Conservation (phyloP, 2,329 filamentous ascomycete genomes). For the Calonectria multiphialidica region DNA sequence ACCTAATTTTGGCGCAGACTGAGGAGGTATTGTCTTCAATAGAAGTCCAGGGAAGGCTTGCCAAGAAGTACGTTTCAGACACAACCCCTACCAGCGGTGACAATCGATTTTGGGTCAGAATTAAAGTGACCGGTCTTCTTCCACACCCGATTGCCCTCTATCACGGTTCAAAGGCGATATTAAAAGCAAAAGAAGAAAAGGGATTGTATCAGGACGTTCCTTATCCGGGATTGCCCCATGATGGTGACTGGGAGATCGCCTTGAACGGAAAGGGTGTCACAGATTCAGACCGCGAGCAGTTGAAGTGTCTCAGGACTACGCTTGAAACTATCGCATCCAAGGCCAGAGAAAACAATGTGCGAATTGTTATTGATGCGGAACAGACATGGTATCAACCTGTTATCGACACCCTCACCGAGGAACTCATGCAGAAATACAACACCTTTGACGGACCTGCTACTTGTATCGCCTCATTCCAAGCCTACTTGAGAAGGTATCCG, state of each 20-base stretch:
- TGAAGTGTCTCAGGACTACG: conserved; percentile 21
- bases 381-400: conserved; percentile 38
- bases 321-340: conserved; percentile 31
- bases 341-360: conserved; percentile 32
- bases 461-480: conserved; percentile 37
- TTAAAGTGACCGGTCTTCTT: conserved; percentile 35
- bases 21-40: conserved; percentile 32
- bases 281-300: conserved; percentile 26
- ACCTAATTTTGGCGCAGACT: conserved; percentile 32
- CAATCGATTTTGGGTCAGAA: conserved; percentile 33
- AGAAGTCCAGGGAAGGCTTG: conserved; percentile 28
- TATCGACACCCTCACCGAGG: conserved; percentile 34
- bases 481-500: conserved; percentile 34
- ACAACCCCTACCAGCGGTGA: conserved; percentile 23
- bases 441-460: conserved; percentile 31
- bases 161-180: conserved; percentile 30
- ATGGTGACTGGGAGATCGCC: conserved; percentile 35
- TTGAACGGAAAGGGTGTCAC: conserved; percentile 31
- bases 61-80: conserved; percentile 27
- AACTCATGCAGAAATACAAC: conserved; percentile 41
- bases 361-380: conserved; percentile 37
- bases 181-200: conserved; percentile 23
- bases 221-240: conserved; percentile 34
- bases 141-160: conserved; percentile 30
- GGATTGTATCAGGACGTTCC: conserved; percentile 33